Evolutionary conservation across 768 basidiomycete genomes (phyloP).

Genomic region (Trametes meyenii): DNA sequence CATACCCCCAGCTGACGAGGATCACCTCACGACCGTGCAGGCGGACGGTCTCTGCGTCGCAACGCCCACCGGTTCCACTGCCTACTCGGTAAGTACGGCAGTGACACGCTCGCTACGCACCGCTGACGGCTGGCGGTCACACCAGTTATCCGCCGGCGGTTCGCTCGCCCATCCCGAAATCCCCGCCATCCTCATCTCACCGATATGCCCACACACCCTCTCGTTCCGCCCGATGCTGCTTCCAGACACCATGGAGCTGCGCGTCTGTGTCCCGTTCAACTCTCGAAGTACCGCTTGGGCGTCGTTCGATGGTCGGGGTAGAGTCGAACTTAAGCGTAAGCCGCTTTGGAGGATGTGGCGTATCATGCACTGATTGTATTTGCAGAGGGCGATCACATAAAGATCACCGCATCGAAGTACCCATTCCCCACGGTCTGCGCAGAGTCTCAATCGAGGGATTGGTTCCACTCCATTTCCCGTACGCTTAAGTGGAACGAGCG

Average conservation of each 20-base stretch:
- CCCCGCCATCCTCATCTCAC: slow-evolving; percentile 93
- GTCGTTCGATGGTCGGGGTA: slow-evolving; percentile 95
- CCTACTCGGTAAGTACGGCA: slow-evolving; percentile 78
- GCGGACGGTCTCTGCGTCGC: slow-evolving; percentile 94
- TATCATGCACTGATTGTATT: slow-evolving; percentile 11
- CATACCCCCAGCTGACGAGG: slow-evolving; percentile 78
- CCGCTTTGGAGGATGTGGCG: slow-evolving; percentile 17
- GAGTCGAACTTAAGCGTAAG: slow-evolving; percentile 94
- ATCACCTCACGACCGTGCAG: slow-evolving; percentile 99
- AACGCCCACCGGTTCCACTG: slow-evolving; percentile 97
- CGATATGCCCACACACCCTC: slow-evolving; percentile 97
- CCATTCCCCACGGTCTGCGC: slow-evolving; percentile 99
- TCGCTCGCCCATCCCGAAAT: slow-evolving; percentile 98
- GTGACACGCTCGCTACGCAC: background rate
- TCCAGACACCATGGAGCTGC: slow-evolving; percentile 97
- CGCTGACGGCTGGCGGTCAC: slow-evolving; percentile 24
- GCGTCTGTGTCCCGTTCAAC: slow-evolving; percentile 99
- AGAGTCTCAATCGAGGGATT: slow-evolving; percentile 96
- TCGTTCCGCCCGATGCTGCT: slow-evolving; percentile 99
- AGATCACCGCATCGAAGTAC: slow-evolving; percentile 94
- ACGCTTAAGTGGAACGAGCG: slow-evolving; percentile 99
- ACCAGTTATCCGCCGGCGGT: slow-evolving; percentile 90
- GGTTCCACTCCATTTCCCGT: slow-evolving; percentile 96
- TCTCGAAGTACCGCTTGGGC: slow-evolving; percentile 99
- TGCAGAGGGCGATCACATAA: slow-evolving; percentile 98